A percentile compares a stretch with the other conserved stretches of the same genome.
Conservation (phyloP, 192 early-diverging fungal species). For the Podila epigama region DNA sequence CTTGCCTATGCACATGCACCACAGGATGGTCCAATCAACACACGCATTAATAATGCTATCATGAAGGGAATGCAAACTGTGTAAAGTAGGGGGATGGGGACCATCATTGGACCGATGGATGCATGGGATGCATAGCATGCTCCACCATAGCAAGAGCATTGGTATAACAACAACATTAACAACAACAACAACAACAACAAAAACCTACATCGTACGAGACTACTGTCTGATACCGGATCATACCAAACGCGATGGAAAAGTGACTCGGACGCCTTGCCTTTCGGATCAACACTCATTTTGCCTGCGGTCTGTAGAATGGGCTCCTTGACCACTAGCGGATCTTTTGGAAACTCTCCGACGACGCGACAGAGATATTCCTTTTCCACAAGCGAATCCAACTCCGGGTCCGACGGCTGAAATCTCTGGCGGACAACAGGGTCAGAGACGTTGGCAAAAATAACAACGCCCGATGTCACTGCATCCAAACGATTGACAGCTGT, state of each 20-base stretch:
- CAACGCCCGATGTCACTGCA: constrained; percentile 38
- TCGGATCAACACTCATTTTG: constrained; percentile 19
- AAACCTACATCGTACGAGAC: constrained; percentile 31
- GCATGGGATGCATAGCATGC: too few relatives aligned
- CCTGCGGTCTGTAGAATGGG: constrained; percentile 34
- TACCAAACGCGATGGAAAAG: constrained; percentile 36
- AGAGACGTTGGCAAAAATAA: constrained; percentile 40
- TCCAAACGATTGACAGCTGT: constrained; percentile 38
- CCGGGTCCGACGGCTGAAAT: constrained; percentile 18
- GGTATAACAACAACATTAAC: too few relatives aligned
- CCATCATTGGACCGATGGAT: too few relatives aligned
- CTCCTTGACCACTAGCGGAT: constrained; percentile 26
- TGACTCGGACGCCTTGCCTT: constrained; percentile 37
- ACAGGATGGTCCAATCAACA: too few relatives aligned
- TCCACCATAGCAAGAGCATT: too few relatives aligned
- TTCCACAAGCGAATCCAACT: neutral
- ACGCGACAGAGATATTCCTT: constrained; percentile 47
- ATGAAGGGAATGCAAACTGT: too few relatives aligned
- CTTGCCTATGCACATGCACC: constrained; percentile 1
- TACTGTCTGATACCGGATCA: constrained; percentile 20
- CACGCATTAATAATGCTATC: too few relatives aligned
- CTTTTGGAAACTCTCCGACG: constrained; percentile 36
- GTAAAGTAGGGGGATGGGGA: too few relatives aligned
- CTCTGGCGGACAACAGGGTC: constrained; percentile 20
- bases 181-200: neutral